phyloP scores from a whole-genome alignment of 441 rosid species.

The Francoa sonchifolia region DNA sequence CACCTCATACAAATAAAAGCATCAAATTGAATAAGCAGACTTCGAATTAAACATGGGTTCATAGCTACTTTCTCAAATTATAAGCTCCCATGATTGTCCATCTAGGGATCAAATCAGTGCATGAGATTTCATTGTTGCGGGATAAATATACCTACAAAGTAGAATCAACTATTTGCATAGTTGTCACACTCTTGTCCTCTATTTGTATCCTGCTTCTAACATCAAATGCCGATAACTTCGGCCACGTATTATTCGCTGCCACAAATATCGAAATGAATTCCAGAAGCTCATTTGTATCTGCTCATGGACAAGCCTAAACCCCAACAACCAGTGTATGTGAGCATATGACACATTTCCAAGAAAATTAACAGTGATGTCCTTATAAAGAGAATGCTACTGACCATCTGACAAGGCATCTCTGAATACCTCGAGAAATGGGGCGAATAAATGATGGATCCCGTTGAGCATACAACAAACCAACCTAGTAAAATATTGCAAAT shows the following conservation, averaged over 20 bases:
- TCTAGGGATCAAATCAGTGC: neutral
- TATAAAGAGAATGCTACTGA: slow-evolving; percentile 18
- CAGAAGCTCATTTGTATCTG: slow-evolving; percentile 47
- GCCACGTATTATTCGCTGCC: slow-evolving; percentile 75
- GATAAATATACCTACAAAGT: neutral
- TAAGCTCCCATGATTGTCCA: no score
- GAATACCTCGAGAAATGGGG: slow-evolving; percentile 71
- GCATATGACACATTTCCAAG: slow-evolving; percentile 7
- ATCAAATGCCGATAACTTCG: slow-evolving; percentile 90
- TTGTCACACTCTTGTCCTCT: slow-evolving; percentile 12
- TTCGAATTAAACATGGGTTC: no score
- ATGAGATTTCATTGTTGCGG: neutral
- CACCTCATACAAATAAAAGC: no score
- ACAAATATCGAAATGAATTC: slow-evolving; percentile 32
- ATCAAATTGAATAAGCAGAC: no score
- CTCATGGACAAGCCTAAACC: slow-evolving; percentile 74
- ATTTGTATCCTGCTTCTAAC: slow-evolving; percentile 52
- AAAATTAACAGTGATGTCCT: slow-evolving; percentile 3
- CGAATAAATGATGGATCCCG: slow-evolving; percentile 87
- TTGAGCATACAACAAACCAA: slow-evolving; percentile 79
- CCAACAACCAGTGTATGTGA: slow-evolving; percentile 10
- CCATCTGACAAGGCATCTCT: slow-evolving; percentile 94
- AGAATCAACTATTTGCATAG: neutral
- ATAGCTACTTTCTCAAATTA: no score
- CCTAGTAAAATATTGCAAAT: slow-evolving; percentile 29